Conservation (phyloP, 2,329 filamentous ascomycete genomes). For the Botrytis paeoniae region DNA sequence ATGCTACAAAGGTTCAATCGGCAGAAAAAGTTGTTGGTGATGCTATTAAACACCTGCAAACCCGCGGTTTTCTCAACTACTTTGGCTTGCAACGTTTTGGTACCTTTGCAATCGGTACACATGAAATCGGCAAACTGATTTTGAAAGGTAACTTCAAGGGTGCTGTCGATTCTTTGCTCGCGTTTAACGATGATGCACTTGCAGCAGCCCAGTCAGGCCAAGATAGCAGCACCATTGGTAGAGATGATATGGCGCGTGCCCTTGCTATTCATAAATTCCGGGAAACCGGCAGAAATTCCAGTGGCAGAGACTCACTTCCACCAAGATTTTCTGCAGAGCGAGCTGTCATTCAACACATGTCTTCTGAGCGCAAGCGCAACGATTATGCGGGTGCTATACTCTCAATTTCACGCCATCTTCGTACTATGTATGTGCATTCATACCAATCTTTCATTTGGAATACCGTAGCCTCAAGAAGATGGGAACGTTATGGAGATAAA, state of each 20-base stretch:
- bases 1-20: conserved; percentile 47
- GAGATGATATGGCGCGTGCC: conserved; percentile 77
- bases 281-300: conserved; percentile 54
- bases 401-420: conserved; percentile 74
- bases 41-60: conserved; percentile 64
- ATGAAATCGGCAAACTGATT: conserved; percentile 80
- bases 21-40: conserved; percentile 50
- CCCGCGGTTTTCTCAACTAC: conserved; percentile 92
- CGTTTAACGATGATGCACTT: conserved; percentile 65
- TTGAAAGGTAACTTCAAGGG: conserved; percentile 77
- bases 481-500: conserved; percentile 67
- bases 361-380: conserved; percentile 41
- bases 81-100: conserved; percentile 97
- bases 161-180: conserved; percentile 73
- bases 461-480: conserved; percentile 74
- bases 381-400: conserved; percentile 82
- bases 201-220: conserved; percentile 50
- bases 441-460: conserved; percentile 98
- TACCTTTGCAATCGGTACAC: conserved; percentile 80
- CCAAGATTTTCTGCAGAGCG: conserved; percentile 78
- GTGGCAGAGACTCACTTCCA: conserved; percentile 62
- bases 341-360: conserved; percentile 74
- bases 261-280: conserved; percentile 74
- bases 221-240: conserved; percentile 50
- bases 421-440: conserved; percentile 94